These are phyloP conservation scores for Corylus heterophylla DNA, from an alignment of 306 rosid genomes.

Conservation along the genomic window DNA sequence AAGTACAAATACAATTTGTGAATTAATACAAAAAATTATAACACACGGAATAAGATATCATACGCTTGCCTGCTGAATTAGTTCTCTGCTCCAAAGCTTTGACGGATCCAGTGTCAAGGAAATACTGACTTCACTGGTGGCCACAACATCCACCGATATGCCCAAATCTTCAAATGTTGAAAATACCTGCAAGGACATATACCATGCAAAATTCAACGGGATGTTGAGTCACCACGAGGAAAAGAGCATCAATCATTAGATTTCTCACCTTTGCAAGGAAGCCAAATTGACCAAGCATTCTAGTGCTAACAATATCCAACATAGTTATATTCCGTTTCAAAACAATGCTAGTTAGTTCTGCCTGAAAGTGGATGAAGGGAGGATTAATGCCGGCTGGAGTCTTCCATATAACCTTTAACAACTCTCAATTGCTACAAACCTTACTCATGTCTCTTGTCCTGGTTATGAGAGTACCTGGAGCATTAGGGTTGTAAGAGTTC, in stretches of 20 bases:
- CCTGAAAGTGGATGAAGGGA: slow-evolving; percentile 56
- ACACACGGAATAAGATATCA: slow-evolving; percentile 29
- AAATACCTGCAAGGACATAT: slow-evolving; percentile 60
- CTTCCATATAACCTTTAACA: slow-evolving; percentile 22
- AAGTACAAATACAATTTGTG: neutral
- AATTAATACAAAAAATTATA: neutral
- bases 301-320: slow-evolving; percentile 97
- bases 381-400: slow-evolving; percentile 16
- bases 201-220: slow-evolving; percentile 15
- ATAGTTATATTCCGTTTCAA: slow-evolving; percentile 85
- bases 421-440: slow-evolving; percentile 49
- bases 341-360: slow-evolving; percentile 85
- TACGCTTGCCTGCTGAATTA: slow-evolving; percentile 76
- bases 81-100: slow-evolving; percentile 88
- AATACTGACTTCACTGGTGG: slow-evolving; percentile 88
- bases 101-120: slow-evolving; percentile 90
- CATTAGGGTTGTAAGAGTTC: slow-evolving; percentile 92
- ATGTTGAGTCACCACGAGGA: slow-evolving; percentile 14
- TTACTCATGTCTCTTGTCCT: slow-evolving; percentile 86
- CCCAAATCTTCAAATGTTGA: slow-evolving; percentile 85
- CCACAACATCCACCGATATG: slow-evolving; percentile 83
- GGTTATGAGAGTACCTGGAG: slow-evolving; percentile 91
- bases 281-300: slow-evolving; percentile 96
- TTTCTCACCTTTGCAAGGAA: slow-evolving; percentile 91
- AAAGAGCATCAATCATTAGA: slow-evolving; percentile 4